Evolutionary conservation across 2,329 filamentous ascomycete species (phyloP).

Genomic region (Cladobotryum protrusum): DNA sequence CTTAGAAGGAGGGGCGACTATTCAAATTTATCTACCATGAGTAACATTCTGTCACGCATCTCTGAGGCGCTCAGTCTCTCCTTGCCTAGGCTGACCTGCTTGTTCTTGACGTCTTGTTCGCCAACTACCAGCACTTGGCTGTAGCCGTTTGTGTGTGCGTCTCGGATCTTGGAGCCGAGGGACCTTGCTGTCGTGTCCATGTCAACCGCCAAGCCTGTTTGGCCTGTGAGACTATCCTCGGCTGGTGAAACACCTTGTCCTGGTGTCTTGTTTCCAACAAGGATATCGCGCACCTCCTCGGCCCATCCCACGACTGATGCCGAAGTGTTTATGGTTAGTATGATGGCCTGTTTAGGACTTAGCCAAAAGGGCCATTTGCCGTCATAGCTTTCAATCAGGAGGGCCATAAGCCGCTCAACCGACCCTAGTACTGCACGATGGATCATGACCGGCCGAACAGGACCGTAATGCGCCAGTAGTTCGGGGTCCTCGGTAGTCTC

Average conservation of each 20-base stretch:
- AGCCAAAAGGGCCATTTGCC: conserved; percentile 86
- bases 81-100: conserved; percentile 43
- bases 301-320: conserved; percentile 46
- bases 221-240: conserved; percentile 41
- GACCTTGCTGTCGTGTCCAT: conserved; percentile 58
- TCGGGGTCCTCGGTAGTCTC: conserved; percentile 43
- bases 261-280: conserved; percentile 39
- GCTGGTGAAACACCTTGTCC: conserved; percentile 26
- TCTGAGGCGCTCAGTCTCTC: conserved; percentile 39
- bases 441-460: conserved; percentile 68
- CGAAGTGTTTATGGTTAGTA: conserved; percentile 65
- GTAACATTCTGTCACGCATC: conserved; percentile 39
- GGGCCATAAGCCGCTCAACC: conserved; percentile 75
- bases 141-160: conserved; percentile 68
- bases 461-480: conserved; percentile 46
- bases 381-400: conserved; percentile 76
- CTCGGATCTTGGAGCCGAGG: conserved; percentile 62
- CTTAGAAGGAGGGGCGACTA: conserved; percentile 22
- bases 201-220: conserved; percentile 61
- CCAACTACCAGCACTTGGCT: conserved; percentile 70
- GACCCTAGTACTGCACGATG: conserved; percentile 82
- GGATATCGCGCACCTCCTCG: conserved; percentile 40
- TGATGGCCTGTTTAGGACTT: conserved; percentile 68
- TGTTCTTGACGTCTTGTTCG: conserved; percentile 52
- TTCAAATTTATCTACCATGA: conserved; percentile 42